Evolutionary conservation across 768 basidiomycete species (phyloP).

Genomic region (Tylopilus balloui): DNA sequence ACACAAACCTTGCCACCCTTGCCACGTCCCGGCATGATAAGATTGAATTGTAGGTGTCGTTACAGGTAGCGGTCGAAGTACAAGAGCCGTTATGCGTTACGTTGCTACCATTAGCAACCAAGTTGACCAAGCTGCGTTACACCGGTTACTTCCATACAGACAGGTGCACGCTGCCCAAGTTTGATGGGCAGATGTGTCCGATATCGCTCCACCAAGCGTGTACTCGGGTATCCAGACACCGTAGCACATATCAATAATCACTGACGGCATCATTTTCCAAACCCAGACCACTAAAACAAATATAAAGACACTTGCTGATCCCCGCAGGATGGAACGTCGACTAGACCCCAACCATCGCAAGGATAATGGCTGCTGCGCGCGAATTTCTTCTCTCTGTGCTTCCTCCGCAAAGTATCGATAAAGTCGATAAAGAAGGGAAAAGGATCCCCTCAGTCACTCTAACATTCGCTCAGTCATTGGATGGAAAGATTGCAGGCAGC

Average conservation of each 20-base stretch:
- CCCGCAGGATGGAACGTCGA: not conserved
- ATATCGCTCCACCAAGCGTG: too few relatives aligned
- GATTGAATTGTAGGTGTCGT: not conserved
- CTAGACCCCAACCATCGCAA: not conserved
- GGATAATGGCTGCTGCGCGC: slow-evolving; percentile 9
- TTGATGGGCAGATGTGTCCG: too few relatives aligned
- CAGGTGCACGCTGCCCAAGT: too few relatives aligned
- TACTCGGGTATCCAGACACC: too few relatives aligned
- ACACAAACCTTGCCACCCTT: not conserved
- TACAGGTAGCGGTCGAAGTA: not conserved
- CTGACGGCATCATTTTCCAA: too few relatives aligned
- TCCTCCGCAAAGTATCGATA: slow-evolving; percentile 12
- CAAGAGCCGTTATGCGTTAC: too few relatives aligned
- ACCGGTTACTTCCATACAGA: too few relatives aligned
- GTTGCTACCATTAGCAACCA: too few relatives aligned
- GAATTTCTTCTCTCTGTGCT: slow-evolving; percentile 31
- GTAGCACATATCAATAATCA: too few relatives aligned
- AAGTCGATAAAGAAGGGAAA: slow-evolving; percentile 11
- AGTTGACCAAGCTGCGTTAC: too few relatives aligned
- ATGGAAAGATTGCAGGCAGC: slow-evolving; percentile 82
- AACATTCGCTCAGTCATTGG: slow-evolving; percentile 82
- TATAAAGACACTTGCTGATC: not conserved
- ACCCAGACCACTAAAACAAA: too few relatives aligned
- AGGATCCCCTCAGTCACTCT: slow-evolving; percentile 64
- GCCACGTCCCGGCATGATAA: not conserved